Conservation (phyloP, 225 moss, liverwort and hornwort genomes). For the Takakia lepidozioides region DNA sequence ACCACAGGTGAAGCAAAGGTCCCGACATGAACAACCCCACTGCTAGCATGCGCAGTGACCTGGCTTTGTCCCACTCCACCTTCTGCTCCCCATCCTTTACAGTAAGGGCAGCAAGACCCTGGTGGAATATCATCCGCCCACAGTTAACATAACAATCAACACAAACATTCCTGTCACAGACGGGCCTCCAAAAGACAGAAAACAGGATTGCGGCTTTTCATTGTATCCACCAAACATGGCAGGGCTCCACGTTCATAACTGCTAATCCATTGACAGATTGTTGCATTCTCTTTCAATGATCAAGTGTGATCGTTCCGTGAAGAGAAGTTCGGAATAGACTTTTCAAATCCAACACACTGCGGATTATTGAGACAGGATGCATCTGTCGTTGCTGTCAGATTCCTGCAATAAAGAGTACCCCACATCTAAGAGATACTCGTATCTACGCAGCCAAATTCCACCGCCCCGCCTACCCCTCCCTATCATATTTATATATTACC, state of each 20-base stretch:
- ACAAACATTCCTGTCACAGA: no score
- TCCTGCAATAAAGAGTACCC: not conserved
- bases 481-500: slow-evolving; percentile 14
- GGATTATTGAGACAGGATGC: slow-evolving; percentile 15
- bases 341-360: slow-evolving; percentile 17
- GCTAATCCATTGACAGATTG: not conserved
- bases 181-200: no score
- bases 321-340: no score
- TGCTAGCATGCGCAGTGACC: slow-evolving; percentile 50
- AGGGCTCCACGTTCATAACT: not conserved
- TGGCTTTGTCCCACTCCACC: slow-evolving; percentile 38
- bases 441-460: no score
- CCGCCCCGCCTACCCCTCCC: not conserved
- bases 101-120: slow-evolving; percentile 34
- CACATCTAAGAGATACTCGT: no score
- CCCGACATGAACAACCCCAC: slow-evolving; percentile 69
- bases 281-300: no score
- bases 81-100: slow-evolving; percentile 20
- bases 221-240: no score
- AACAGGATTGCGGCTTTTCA: no score
- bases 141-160: no score
- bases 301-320: not conserved
- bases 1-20: slow-evolving; percentile 54
- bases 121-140: no score
- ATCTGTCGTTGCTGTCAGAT: not conserved